Percentiles rank a stretch among this genome's conserved stretches.
phyloP scores from a whole-genome alignment of 805 yeast species.

The Ogataea minuta region DNA sequence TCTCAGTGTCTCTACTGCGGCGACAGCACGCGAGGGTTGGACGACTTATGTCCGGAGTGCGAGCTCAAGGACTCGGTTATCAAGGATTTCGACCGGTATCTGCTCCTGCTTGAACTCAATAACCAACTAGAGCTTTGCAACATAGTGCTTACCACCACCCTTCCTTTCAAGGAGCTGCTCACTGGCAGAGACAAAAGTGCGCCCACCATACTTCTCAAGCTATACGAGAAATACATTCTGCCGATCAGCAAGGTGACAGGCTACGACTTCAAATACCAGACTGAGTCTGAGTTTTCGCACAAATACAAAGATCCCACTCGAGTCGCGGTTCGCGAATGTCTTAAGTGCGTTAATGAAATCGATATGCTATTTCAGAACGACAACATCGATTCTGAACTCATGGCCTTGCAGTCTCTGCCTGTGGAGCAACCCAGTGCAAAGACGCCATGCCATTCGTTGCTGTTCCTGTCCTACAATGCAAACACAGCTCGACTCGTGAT shows the following conservation, averaged over 20 bases:
- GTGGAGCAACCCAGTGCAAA: constrained; percentile 8
- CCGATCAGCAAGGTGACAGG: constrained; percentile 32
- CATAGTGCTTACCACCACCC: constrained; percentile 23
- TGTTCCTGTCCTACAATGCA: constrained; percentile 28
- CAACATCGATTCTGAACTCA: constrained; percentile 24
- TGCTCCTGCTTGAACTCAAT: constrained; percentile 27
- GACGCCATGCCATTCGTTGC: constrained; percentile 27
- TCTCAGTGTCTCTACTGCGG: constrained; percentile 18
- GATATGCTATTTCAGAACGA: constrained; percentile 21
- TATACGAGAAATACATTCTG: constrained; percentile 30
- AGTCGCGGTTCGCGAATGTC: constrained; percentile 20
- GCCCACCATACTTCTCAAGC: constrained; percentile 21
- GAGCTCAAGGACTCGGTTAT: constrained; percentile 25
- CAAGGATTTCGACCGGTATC: constrained; percentile 25
- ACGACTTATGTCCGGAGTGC: constrained; percentile 27
- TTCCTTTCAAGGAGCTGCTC: constrained; percentile 22
- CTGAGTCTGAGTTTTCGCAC: constrained; percentile 17
- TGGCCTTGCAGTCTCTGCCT: constrained; percentile 25
- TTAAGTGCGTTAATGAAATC: constrained; percentile 23
- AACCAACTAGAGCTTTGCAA: constrained; percentile 26
- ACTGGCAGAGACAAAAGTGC: constrained; percentile 22
- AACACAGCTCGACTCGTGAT: constrained; percentile 28
- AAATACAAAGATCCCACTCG: constrained; percentile 11
- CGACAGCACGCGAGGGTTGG: constrained; percentile 4
- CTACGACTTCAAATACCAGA: constrained; percentile 28